Percentiles rank a stretch among this genome's conserved stretches.
Evolutionary conservation across 768 basidiomycete genomes (phyloP).

Genomic region (Phylloporus sp.): DNA sequence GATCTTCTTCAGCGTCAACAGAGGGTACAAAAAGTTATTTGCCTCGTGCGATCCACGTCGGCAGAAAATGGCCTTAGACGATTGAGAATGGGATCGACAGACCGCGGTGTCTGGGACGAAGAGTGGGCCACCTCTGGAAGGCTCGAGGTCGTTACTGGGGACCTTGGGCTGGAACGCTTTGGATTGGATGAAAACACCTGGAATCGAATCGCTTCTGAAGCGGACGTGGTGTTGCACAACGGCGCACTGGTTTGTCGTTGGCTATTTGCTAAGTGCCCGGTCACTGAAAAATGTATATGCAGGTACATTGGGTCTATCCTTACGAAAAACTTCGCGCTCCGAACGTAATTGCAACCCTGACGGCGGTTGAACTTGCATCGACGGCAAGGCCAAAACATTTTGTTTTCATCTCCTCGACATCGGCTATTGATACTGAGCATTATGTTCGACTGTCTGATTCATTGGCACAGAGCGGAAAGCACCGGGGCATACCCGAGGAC

Average conservation of each 20-base stretch:
- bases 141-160: conserved; percentile 80
- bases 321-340: conserved; percentile 89
- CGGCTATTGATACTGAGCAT: conserved; percentile 87
- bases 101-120: conserved; percentile 87
- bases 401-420: conserved; percentile 93
- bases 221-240: conserved; percentile 88
- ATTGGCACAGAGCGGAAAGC: conserved; percentile 39
- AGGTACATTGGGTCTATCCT: conserved; percentile 99
- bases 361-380: conserved; percentile 75
- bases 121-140: conserved; percentile 65
- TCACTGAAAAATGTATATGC: conserved; percentile 2
- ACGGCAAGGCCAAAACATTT: conserved; percentile 70
- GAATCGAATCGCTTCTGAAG: conserved; percentile 62
- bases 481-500: conserved; percentile 74
- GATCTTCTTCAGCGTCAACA: conserved; percentile 65
- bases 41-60: conserved; percentile 78
- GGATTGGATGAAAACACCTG: conserved; percentile 66
- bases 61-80: conserved; percentile 61
- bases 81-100: conserved; percentile 65
- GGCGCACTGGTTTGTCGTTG: conserved; percentile 81
- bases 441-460: conserved; percentile 87
- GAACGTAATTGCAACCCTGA: conserved; percentile 91
- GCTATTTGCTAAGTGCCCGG: background rate
- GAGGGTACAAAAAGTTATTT: conserved; percentile 81
- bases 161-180: conserved; percentile 71